Evolutionary conservation across 2,329 filamentous ascomycete genomes (phyloP).

Genomic region (Monilinia fructicola): DNA sequence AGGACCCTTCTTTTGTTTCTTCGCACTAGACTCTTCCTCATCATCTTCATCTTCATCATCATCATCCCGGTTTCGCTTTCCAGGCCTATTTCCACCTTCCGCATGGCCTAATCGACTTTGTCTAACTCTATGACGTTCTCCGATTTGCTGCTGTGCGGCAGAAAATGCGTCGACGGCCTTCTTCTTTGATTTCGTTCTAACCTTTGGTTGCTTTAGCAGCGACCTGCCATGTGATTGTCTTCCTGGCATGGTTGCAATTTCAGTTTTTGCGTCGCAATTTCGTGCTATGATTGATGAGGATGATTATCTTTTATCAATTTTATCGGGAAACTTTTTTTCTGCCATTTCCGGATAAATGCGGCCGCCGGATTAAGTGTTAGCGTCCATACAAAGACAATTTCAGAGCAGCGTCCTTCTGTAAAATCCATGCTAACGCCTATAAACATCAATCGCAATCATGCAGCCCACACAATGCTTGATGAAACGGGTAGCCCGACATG

Average conservation of each 20-base stretch:
- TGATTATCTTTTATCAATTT: slow-evolving; percentile 29
- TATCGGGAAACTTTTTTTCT: slow-evolving; percentile 33
- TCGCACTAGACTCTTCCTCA: slow-evolving; percentile 42
- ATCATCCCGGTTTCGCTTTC: slow-evolving; percentile 44
- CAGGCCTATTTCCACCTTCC: slow-evolving; percentile 46
- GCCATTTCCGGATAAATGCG: slow-evolving; percentile 21
- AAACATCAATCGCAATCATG: slow-evolving; percentile 47
- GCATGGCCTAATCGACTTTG: slow-evolving; percentile 57
- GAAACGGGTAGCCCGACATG: slow-evolving; percentile 69
- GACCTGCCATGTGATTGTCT: slow-evolving; percentile 41
- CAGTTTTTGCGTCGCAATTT: not conserved
- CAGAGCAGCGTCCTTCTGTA: slow-evolving; percentile 16
- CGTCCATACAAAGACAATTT: slow-evolving; percentile 19
- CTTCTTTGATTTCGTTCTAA: slow-evolving; percentile 49
- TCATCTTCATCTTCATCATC: slow-evolving; percentile 49
- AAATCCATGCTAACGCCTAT: slow-evolving; percentile 7
- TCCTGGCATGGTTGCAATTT: slow-evolving; percentile 38
- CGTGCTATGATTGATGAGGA: slow-evolving; percentile 16
- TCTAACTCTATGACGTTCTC: slow-evolving; percentile 53
- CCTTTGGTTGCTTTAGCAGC: slow-evolving; percentile 40
- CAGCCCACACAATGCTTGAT: slow-evolving; percentile 67
- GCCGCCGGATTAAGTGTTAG: slow-evolving; percentile 29
- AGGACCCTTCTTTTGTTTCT: slow-evolving; percentile 38
- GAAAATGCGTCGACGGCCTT: slow-evolving; percentile 56
- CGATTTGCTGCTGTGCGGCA: slow-evolving; percentile 59